These are phyloP conservation scores for Coprinopsis cinerea DNA, from an alignment of 768 basidiomycete species.

Conservation along the genomic window DNA sequence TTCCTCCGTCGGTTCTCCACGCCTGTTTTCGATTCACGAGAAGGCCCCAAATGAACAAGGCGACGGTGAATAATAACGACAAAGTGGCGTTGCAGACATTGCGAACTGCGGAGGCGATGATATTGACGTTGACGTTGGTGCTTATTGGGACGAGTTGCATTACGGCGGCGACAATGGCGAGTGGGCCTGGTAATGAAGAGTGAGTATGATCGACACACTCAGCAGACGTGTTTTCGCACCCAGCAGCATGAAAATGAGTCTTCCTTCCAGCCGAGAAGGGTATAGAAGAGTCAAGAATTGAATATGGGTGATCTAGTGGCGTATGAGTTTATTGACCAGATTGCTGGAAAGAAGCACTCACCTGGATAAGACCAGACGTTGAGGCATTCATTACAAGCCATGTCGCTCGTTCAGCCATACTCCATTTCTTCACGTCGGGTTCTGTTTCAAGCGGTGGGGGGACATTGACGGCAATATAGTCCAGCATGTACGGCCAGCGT, in stretches of 20 bases:
- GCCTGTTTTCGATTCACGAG: conserved; percentile 85
- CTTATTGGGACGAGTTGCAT: conserved; percentile 81
- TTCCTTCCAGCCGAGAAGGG: conserved; percentile 83
- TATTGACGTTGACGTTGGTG: conserved; percentile 30
- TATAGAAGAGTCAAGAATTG: conserved; percentile 95
- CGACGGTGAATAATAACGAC: conserved; percentile 87
- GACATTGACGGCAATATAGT: conserved; percentile 79
- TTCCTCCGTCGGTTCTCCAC: conserved; percentile 96
- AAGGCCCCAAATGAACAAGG: conserved; percentile 91
- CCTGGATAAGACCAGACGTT: conserved; percentile 81
- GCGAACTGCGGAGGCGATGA: conserved; percentile 67
- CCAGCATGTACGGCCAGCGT: conserved; percentile 93
- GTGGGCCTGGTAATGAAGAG: conserved; percentile 52
- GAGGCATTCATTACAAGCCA: conserved; percentile 90
- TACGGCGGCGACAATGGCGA: conserved; percentile 76
- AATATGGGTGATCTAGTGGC: conserved; percentile 82
- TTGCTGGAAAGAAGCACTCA: conserved; percentile 27
- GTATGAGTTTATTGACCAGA: background rate
- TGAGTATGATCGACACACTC: too few species aligned
- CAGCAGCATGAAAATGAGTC: conserved; percentile 79
- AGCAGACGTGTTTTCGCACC: conserved; percentile 39
- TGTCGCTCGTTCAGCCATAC: conserved; percentile 52
- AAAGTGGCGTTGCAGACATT: conserved; percentile 96
- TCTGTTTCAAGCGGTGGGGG: conserved; percentile 43
- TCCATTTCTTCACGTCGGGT: conserved; percentile 45